Evolutionary conservation across 306 rosid genomes (phyloP).

Genomic region (Neltuma alba): DNA sequence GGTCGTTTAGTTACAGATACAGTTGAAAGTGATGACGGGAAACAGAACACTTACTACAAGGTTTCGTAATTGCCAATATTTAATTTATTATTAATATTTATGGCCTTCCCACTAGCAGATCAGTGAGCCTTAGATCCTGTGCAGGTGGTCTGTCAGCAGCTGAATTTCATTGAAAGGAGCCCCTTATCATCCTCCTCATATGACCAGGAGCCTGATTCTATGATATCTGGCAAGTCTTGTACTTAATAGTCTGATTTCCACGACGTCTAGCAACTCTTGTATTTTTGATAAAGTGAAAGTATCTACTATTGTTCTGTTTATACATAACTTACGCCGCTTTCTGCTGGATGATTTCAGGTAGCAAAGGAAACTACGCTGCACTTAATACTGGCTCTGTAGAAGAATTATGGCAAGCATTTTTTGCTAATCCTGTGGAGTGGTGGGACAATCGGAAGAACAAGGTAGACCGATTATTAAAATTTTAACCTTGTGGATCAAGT

Average conservation of each 20-base stretch:
- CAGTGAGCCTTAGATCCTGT: constrained; percentile 24
- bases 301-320: constrained; percentile 21
- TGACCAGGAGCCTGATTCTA: constrained; percentile 58
- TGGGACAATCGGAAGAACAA: constrained; percentile 58
- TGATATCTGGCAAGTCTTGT: constrained; percentile 41
- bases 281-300: constrained; percentile 10
- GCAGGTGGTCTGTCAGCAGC: constrained; percentile 84
- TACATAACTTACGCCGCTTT: background rate
- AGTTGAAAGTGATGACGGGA: constrained; percentile 75
- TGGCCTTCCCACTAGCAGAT: constrained; percentile 5
- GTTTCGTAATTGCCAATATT: constrained; percentile 36
- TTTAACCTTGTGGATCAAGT: background rate
- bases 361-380: constrained; percentile 47
- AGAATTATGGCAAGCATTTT: constrained; percentile 79
- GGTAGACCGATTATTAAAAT: constrained; percentile 27
- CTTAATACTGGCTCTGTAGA: constrained; percentile 57
- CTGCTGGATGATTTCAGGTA: constrained; percentile 48
- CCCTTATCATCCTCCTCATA: constrained; percentile 34
- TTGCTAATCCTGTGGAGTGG: constrained; percentile 57
- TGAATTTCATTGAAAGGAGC: constrained; percentile 77
- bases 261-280: constrained; percentile 37
- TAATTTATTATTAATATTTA: background rate
- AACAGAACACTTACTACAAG: constrained; percentile 85
- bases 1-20: constrained; percentile 81
- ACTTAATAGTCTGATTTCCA: constrained; percentile 40